Percentiles rank a stretch among this genome's conserved stretches.
These are phyloP conservation scores for Penicillium sp. DNA, from an alignment of 2,329 filamentous ascomycete species.

Conservation along the genomic window DNA sequence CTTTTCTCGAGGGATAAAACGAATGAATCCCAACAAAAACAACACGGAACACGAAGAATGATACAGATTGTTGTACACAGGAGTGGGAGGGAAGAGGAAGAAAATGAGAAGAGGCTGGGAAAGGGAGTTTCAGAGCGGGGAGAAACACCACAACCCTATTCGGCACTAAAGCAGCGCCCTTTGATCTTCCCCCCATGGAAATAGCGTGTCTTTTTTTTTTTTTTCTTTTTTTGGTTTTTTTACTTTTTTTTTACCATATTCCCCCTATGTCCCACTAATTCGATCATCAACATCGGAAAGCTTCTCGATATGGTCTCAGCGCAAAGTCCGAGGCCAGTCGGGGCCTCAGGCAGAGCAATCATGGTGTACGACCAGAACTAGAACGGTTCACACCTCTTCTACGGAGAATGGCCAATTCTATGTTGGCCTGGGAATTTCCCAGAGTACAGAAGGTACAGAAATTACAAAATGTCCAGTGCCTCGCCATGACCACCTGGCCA, in stretches of 20 bases:
- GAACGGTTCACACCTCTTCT: too few species aligned
- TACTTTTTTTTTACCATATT: too few species aligned
- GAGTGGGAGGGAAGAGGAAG: conserved; percentile 15
- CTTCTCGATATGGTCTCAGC: too few species aligned
- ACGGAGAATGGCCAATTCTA: conserved; percentile 6
- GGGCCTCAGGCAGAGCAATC: not conserved
- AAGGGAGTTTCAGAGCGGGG: conserved; percentile 18
- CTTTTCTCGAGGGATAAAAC: conserved; percentile 9
- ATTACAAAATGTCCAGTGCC: too few species aligned
- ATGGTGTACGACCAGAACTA: too few species aligned
- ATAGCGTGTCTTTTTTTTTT: too few species aligned
- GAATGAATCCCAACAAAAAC: conserved; percentile 25
- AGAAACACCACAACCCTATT: conserved; percentile 18
- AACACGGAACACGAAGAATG: conserved; percentile 14
- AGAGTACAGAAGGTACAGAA: not conserved
- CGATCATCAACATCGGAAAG: too few species aligned
- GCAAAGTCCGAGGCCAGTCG: too few species aligned
- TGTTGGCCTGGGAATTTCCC: conserved; percentile 8
- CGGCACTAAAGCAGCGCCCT: conserved; percentile 6
- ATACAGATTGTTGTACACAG: conserved; percentile 23
- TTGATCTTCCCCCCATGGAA: too few species aligned
- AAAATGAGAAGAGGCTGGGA: conserved; percentile 19
- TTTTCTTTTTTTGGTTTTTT: too few species aligned
- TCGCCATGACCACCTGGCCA: too few species aligned
- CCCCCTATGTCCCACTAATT: too few species aligned